Evolutionary conservation across 176 grass and related monocot species (phyloP), one percentile per base, ranked within the genome.

Genomic region (Aechmea fasciata): DNA sequence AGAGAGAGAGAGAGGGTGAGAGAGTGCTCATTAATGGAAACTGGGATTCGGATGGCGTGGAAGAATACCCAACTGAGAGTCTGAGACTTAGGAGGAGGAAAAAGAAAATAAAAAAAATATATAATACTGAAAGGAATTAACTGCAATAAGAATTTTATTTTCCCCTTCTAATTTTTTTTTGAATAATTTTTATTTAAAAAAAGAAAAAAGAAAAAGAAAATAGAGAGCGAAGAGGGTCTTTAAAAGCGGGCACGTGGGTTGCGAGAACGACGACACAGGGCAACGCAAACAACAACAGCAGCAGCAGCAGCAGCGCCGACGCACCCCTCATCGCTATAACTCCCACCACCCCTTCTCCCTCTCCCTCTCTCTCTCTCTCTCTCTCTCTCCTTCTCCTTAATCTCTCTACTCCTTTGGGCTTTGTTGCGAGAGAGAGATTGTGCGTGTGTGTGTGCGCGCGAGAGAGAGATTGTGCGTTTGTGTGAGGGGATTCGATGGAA

Each of bases 221-320:
- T 41, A 8, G 33, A 1, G 4, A 1, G 6, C 70, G 2, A 11
- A 33, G 2, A 11, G 14, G 47, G 55, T 71, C 82, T 88, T 88
- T 88, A 82, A 88, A 85, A 73, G 75, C 75, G 66, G 74, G 71
- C 71, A 69, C 75, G 64, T 75, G 78, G 78, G 63, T 63, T 51
- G 67, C 57, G 68, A 69, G 64, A 71, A 75, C 48, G 65, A 10
- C 49, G 75, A 75, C 79, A 85, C 75, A 77, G 85, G 68, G 76
- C 79, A 72, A 79, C 26, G 5, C 33, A 41, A 41, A 41, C 23
- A 66, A 26, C 20, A 11, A 13, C 10, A 11, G 13, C 65, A 9
- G 28, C 7, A 33, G 29, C 29, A 33, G 22, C 10, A 11, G 13
- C 65, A 14, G 28, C 8, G 29, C 8, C 13, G 74, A 64, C 11